A percentile compares a stretch with the other conserved stretches of the same genome.
These are phyloP conservation scores for Penicillium bovifimosum DNA, from an alignment of 495 filamentous ascomycete species.

Conservation along the genomic window DNA sequence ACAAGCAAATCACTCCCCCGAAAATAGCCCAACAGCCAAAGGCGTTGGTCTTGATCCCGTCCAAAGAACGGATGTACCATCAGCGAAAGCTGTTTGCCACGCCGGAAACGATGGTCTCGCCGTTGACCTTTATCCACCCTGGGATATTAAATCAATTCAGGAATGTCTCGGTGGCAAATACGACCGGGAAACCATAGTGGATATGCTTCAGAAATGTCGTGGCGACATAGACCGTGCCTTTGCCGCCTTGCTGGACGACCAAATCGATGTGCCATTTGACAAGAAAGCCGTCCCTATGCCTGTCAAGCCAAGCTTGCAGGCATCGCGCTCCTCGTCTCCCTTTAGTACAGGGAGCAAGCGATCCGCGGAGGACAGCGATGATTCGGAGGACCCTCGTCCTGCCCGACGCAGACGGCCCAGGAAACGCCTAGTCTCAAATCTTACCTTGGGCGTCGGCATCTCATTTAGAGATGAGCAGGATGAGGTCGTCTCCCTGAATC, in stretches of 20 bases:
- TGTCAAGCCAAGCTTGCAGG: constrained; percentile 36
- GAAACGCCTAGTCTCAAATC: constrained; percentile 37
- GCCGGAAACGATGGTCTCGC: constrained; percentile 27
- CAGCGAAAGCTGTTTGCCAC: not conserved
- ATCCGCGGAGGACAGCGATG: constrained; percentile 44
- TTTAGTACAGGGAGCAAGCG: constrained; percentile 46
- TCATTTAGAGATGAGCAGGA: constrained; percentile 41
- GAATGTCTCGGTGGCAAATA: constrained; percentile 52
- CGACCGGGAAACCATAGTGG: constrained; percentile 49
- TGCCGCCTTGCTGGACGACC: constrained; percentile 49
- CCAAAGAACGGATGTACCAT: constrained; percentile 15
- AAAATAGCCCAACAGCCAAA: not conserved
- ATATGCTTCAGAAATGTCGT: constrained; percentile 53
- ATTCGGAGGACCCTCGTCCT: constrained; percentile 32
- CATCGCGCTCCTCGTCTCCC: constrained; percentile 41
- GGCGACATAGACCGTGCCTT: constrained; percentile 59
- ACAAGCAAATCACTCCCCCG: no score
- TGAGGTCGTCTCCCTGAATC: constrained; percentile 41
- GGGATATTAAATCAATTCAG: constrained; percentile 58
- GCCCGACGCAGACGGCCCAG: constrained; percentile 31
- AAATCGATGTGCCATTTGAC: constrained; percentile 27
- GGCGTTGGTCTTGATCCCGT: not conserved
- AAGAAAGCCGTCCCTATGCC: constrained; percentile 23
- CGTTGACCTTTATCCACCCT: constrained; percentile 40
- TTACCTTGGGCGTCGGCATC: constrained; percentile 43